Evolutionary conservation across 1,284 basidiomycete genomes (phyloP).

Genomic region (Sanghuangporus sanghuang): DNA sequence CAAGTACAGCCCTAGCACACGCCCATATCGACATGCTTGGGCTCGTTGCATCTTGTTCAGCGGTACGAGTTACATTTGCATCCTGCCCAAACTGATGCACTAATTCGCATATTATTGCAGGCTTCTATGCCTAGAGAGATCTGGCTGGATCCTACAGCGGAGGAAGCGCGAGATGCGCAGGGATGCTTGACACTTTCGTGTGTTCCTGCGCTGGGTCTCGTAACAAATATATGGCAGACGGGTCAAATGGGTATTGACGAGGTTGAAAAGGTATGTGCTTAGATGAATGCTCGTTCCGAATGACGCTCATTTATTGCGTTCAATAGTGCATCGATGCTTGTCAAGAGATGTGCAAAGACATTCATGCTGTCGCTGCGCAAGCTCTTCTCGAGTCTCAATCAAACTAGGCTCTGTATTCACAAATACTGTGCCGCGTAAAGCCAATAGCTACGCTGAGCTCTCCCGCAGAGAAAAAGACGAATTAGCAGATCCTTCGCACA

Average conservation of each 20-base stretch:
- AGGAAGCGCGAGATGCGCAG: constrained; percentile 52
- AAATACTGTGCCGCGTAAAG: no score
- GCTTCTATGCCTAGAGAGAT: constrained; percentile 32
- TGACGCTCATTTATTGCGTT: background rate
- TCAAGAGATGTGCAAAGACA: constrained; percentile 62
- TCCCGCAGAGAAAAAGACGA: no score
- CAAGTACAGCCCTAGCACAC: constrained; percentile 84
- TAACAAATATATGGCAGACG: constrained; percentile 79
- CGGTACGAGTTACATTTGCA: constrained; percentile 38
- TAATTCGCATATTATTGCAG: background rate
- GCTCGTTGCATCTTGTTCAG: constrained; percentile 73
- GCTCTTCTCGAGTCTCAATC: constrained; percentile 43
- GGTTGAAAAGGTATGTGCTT: constrained; percentile 47
- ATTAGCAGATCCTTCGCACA: no score
- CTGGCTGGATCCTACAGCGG: constrained; percentile 76
- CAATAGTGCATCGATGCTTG: constrained; percentile 61
- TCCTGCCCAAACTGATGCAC: background rate
- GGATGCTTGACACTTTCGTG: constrained; percentile 72
- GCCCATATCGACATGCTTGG: constrained; percentile 88
- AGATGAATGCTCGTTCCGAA: background rate
- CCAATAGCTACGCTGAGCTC: no score
- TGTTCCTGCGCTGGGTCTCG: constrained; percentile 85
- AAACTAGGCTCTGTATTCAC: background rate
- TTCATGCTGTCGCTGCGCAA: constrained; percentile 70
- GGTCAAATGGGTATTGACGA: constrained; percentile 54